Conservation (phyloP, 2,329 filamentous ascomycete species). For the Plenodomus tracheiphilus region DNA sequence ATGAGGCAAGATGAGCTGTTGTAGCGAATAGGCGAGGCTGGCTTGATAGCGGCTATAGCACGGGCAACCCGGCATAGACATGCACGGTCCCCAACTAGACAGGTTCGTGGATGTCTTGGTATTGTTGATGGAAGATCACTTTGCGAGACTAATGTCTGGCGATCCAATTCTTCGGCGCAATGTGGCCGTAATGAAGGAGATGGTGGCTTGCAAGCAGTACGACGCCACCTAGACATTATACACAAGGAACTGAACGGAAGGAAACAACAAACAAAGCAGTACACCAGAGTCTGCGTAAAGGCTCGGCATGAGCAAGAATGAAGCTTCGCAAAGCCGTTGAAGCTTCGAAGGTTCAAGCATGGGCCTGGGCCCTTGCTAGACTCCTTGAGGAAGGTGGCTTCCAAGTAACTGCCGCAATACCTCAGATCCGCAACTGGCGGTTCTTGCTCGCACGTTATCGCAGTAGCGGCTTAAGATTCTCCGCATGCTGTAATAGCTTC, state of each 20-base stretch:
- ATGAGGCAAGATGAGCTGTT: slow-evolving; percentile 7
- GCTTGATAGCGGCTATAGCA: slow-evolving; percentile 12
- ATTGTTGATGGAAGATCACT: not conserved
- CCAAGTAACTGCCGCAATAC: no score
- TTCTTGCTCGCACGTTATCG: no score
- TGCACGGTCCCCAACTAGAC: slow-evolving; percentile 9
- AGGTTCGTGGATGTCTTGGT: slow-evolving; percentile 7
- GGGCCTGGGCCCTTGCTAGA: not conserved
- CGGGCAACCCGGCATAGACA: slow-evolving; percentile 11
- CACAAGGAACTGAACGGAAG: not conserved
- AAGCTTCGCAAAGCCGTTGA: not conserved
- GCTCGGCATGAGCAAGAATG: not conserved
- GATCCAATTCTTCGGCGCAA: no score
- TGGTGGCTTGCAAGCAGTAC: not conserved
- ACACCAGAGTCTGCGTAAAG: not conserved
- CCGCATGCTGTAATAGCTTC: not conserved
- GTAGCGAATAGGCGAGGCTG: slow-evolving; percentile 17
- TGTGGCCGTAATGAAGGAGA: not conserved
- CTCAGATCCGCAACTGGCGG: no score
- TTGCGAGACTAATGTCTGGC: no score
- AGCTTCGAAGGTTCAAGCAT: no score
- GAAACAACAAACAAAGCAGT: not conserved
- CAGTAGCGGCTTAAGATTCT: not conserved
- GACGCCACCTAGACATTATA: not conserved
- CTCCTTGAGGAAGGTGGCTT: not conserved